Evolutionary conservation across 139 green algal genomes (phyloP).

Genomic region (Marvania coccoides): DNA sequence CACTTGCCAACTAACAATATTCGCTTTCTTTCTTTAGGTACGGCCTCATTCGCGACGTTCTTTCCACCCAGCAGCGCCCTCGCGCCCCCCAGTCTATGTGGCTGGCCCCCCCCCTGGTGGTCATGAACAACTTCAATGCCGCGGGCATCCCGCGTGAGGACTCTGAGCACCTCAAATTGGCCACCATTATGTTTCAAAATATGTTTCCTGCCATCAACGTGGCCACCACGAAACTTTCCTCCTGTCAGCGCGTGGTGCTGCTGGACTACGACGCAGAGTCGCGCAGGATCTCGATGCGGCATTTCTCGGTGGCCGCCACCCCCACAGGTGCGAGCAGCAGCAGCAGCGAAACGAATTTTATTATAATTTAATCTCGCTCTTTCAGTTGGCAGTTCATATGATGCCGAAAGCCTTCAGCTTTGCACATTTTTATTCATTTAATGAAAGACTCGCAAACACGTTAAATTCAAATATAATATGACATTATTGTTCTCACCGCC

Average conservation of each 20-base stretch:
- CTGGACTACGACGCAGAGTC: conserved; percentile 57
- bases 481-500: too few relatives aligned
- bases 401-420: too few relatives aligned
- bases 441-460: too few relatives aligned
- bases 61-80: conserved; percentile 49
- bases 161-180: conserved; percentile 69
- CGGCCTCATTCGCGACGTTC: conserved; percentile 77
- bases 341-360: too few relatives aligned
- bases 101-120: conserved; percentile 70
- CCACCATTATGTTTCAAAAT: conserved; percentile 76
- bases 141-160: background rate
- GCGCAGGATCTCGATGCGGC: conserved; percentile 65
- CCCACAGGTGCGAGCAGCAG: too few relatives aligned
- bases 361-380: too few relatives aligned
- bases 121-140: conserved; percentile 83
- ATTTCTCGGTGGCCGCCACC: conserved; percentile 76
- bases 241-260: conserved; percentile 79
- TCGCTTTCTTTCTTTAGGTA: too few relatives aligned
- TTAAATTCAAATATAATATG: too few relatives aligned
- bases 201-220: conserved; percentile 97
- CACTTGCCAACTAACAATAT: too few relatives aligned
- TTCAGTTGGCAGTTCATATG: too few relatives aligned
- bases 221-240: conserved; percentile 53
- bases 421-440: too few relatives aligned
- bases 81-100: conserved; percentile 56